Evolutionary conservation across 179 eudicot species (phyloP).

Genomic region (Silene noctiflora): DNA sequence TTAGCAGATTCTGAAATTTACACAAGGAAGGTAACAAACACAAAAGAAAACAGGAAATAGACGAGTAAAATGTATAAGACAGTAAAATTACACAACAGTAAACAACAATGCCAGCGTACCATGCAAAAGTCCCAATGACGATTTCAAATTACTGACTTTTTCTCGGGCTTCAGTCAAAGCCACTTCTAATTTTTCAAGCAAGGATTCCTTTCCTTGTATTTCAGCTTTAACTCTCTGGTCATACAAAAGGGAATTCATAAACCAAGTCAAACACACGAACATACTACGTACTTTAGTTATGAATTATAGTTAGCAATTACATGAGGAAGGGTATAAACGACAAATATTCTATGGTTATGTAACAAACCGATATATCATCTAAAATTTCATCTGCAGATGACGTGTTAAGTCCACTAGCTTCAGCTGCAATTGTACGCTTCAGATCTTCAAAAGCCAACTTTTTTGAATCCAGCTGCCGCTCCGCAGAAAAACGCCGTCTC

Average conservation of each 20-base stretch:
- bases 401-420: slow-evolving; percentile 43
- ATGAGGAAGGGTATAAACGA: slow-evolving; percentile 6
- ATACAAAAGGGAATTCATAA: slow-evolving; percentile 22
- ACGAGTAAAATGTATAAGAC: slow-evolving; percentile 10
- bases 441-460: slow-evolving; percentile 54
- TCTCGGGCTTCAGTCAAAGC: slow-evolving; percentile 44
- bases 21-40: slow-evolving; percentile 14
- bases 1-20: slow-evolving; percentile 67
- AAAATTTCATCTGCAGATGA: slow-evolving; percentile 75
- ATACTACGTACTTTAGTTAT: not conserved
- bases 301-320: not conserved
- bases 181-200: slow-evolving; percentile 38
- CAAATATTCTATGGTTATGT: not conserved
- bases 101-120: slow-evolving; percentile 43
- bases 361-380: slow-evolving; percentile 66
- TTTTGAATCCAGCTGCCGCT: slow-evolving; percentile 40
- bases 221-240: slow-evolving; percentile 52
- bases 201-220: slow-evolving; percentile 47
- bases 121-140: slow-evolving; percentile 52
- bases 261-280: slow-evolving; percentile 15
- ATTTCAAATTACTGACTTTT: slow-evolving; percentile 50
- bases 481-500: slow-evolving; percentile 54
- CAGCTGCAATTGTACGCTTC: slow-evolving; percentile 51
- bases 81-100: slow-evolving; percentile 1
- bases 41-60: slow-evolving; percentile 1